Evolutionary conservation across 148 eudicot species (phyloP).

Genomic region (Fallopia convolvulus): DNA sequence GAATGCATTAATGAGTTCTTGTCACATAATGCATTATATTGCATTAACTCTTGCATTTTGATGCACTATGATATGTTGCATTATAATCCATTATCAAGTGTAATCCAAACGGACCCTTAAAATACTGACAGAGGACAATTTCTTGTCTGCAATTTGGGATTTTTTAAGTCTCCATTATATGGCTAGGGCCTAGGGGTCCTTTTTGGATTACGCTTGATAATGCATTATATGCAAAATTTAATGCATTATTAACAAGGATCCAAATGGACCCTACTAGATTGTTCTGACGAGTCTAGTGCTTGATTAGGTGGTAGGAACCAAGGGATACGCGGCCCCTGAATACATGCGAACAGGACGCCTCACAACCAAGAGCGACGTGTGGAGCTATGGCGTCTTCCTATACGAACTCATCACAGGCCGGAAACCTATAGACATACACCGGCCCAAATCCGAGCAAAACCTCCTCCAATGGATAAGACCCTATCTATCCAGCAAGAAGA

Average conservation of each 20-base stretch:
- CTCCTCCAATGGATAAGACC: slow-evolving; percentile 89
- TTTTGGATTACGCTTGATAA: no score
- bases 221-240: no score
- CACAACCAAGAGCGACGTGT: slow-evolving; percentile 78
- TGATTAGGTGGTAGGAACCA: slow-evolving; percentile 80
- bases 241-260: no score
- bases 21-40: no score
- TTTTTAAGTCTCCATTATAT: neutral
- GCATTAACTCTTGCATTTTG: no score
- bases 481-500: slow-evolving; percentile 58
- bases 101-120: neutral
- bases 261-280: neutral
- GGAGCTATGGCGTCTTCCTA: slow-evolving; percentile 92
- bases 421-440: slow-evolving; percentile 69
- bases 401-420: slow-evolving; percentile 92
- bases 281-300: neutral
- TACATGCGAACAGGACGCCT: slow-evolving; percentile 86
- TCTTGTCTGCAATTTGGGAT: neutral
- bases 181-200: no score
- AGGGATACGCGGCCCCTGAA: slow-evolving; percentile 97
- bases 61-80: no score
- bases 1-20: no score
- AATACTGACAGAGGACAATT: neutral
- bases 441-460: slow-evolving; percentile 77
- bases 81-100: neutral